Conservation (phyloP, 2,329 filamentous ascomycete species). For the Neonectria coccinea region DNA sequence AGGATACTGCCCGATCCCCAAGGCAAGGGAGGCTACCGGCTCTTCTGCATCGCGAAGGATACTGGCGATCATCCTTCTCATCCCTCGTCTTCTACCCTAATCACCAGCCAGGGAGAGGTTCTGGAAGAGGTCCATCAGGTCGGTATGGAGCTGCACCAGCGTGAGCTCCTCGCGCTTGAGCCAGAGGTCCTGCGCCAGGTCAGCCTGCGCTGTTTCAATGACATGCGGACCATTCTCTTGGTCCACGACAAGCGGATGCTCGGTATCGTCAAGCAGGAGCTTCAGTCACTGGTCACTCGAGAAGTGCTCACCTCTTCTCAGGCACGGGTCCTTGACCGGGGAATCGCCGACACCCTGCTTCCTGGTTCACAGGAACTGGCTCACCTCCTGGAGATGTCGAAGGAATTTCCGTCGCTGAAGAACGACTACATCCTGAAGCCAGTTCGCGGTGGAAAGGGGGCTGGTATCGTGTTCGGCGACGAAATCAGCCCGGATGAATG, state of each 20-base stretch:
- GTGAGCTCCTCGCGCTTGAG: slow-evolving; percentile 49
- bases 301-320: slow-evolving; percentile 46
- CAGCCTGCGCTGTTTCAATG: slow-evolving; percentile 54
- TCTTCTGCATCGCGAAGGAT: slow-evolving; percentile 46
- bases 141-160: slow-evolving; percentile 54
- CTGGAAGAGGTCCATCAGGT: slow-evolving; percentile 53
- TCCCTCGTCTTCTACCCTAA: slow-evolving; percentile 22
- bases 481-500: slow-evolving; percentile 48
- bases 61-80: neutral
- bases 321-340: slow-evolving; percentile 40
- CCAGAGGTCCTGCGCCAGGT: slow-evolving; percentile 51
- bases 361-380: slow-evolving; percentile 46
- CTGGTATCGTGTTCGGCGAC: slow-evolving; percentile 55
- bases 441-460: slow-evolving; percentile 53
- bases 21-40: slow-evolving; percentile 41
- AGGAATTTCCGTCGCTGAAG: slow-evolving; percentile 30
- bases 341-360: slow-evolving; percentile 51
- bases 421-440: slow-evolving; percentile 53
- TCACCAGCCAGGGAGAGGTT: slow-evolving; percentile 39
- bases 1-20: slow-evolving; percentile 46
- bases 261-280: slow-evolving; percentile 53
- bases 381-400: slow-evolving; percentile 33
- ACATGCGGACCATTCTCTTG: slow-evolving; percentile 54
- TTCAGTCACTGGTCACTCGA: slow-evolving; percentile 42
- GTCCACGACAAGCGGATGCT: slow-evolving; percentile 59